Evolutionary conservation across 441 rosid species (phyloP), one percentile per base, ranked within the genome.

Genomic region (Macaranga tanarius): DNA sequence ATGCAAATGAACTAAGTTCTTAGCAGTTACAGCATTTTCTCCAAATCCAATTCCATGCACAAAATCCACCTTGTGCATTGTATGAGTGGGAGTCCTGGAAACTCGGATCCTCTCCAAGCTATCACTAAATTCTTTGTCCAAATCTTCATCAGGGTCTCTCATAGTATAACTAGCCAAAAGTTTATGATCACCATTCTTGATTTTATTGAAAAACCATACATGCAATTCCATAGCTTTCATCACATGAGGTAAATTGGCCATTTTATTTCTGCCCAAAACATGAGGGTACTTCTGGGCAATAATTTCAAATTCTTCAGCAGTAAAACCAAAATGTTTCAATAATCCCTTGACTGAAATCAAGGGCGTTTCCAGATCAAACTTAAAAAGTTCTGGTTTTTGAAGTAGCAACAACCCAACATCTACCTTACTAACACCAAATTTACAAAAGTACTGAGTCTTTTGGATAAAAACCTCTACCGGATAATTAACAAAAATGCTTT

Each of bases 231-330:
- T 23, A 7, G 93, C 92, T 82, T 82, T 84, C 79, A 89, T 67
- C 73, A 87, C 88, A 73, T 77, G 42, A 70, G 96, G 93, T 64
- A 90, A 79, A 82, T 90, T 90, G 34, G 79, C 85, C 87, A 90
- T 79, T 73, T 58, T 86, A 61, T 86, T 81, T 80, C 87, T 84
- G 47, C 93, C 93, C 1, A 88, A 72, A 50, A 82, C 87, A 51
- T 85, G 67, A 1, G 87, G 83, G 25, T 82, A 84, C 26, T 62
- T 74, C 38, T 68, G 66, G 70, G 79, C 75, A 76, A 87, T 67
- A 72, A 23, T 72, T 62, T 75, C 74, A 67, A 84, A 73, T 75
- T 86, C 83, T 57, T 79, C 65, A 3, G 60, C 60, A 50, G 81
- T 83, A 79, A 85, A 72, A 48, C 88, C 92, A 56, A 87, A 77